Base-by-base conservation (phyloP, 2,329 filamentous ascomycete species). In the Rutstroemia sydowiana region DNA sequence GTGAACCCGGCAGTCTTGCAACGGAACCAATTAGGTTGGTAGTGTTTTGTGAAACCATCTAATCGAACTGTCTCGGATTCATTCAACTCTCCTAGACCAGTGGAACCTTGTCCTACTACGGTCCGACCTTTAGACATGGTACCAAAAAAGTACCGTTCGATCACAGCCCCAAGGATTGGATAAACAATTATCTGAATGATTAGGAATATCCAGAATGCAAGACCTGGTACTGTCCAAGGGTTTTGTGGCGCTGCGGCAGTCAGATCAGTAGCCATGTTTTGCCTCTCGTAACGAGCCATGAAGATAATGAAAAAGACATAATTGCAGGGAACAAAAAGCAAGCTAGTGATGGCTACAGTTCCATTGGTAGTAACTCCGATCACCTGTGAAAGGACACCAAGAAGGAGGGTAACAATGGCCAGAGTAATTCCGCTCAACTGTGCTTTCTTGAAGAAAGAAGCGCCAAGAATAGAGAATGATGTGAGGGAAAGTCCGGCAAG, bases 311-410 rank as follows among this genome's bases (percentile, higher is more conserved):
- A 93, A 66, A 84, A 90, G 13, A 92, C 85, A 64, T 89, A 95
- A 61, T 89, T 91, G 74, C 91, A 95, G 0, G 91, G 87, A 0
- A 88, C 80, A 65, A 96, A 96, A 0, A 96, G 68, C 13, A 95
- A 65, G 55, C 85, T 85, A 11, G 95, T 73, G 3, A 88, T 71
- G 5, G 78, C 76, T 3, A 92, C 86, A 1, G 81, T 75, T 1
- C 72, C 81, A 3, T 81, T 80, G 1, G 74, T 75, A 0, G 77
- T 81, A 7, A 78, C 82, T 13, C 56, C 56, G 16, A 88, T 72
- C 14, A 88, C 81, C 68, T 96, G 91, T 0, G 89, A 84, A 20
- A 95, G 73, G 59, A 96, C 87, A 14, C 86, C 90, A 1, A 96
- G 74, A 2, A 95, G 70, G 23, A 95, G 76, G 11, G 81, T 84